Conservation (phyloP, 2,329 filamentous ascomycete species). For the Lasiodiplodia citricola region DNA sequence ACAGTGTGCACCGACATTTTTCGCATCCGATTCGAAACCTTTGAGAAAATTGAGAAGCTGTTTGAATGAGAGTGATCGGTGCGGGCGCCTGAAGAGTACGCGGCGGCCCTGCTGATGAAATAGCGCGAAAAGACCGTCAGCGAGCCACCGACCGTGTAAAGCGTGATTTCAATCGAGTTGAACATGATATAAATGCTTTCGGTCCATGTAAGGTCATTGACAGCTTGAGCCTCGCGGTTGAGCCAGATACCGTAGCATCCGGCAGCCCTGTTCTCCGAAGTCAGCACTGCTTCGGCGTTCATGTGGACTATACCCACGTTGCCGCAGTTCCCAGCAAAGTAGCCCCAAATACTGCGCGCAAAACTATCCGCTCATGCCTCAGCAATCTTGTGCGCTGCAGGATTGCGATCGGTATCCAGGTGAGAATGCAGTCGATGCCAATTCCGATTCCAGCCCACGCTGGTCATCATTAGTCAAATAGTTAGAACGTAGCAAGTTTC, state of each 20-base stretch:
- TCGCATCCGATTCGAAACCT: slow-evolving; percentile 14
- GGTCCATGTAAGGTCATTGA: slow-evolving; percentile 15
- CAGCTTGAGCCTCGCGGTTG: slow-evolving; percentile 13
- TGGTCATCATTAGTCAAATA: neutral
- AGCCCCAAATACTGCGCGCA: slow-evolving; percentile 18
- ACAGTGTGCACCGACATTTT: neutral
- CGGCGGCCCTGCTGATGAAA: slow-evolving; percentile 23
- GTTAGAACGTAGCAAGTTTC: neutral
- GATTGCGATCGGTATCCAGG: slow-evolving; percentile 24
- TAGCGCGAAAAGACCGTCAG: slow-evolving; percentile 24
- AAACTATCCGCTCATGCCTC: slow-evolving; percentile 15
- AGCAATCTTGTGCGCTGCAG: slow-evolving; percentile 18
- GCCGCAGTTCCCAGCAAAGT: slow-evolving; percentile 12
- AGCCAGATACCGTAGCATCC: slow-evolving; percentile 25
- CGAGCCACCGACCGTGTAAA: slow-evolving; percentile 25
- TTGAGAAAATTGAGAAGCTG: slow-evolving; percentile 13
- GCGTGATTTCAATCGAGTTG: slow-evolving; percentile 25
- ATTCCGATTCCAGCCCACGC: slow-evolving; percentile 25
- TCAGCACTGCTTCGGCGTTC: neutral
- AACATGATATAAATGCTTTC: slow-evolving; percentile 25
- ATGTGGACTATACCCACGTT: neutral
- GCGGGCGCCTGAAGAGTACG: slow-evolving; percentile 7
- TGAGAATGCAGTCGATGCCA: slow-evolving; percentile 17
- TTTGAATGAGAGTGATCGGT: neutral
- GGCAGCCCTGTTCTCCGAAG: neutral